Percentiles rank a stretch among this genome's conserved stretches.
Conservation (phyloP, 192 early-diverging fungal genomes). For the Mortierella antarctica region DNA sequence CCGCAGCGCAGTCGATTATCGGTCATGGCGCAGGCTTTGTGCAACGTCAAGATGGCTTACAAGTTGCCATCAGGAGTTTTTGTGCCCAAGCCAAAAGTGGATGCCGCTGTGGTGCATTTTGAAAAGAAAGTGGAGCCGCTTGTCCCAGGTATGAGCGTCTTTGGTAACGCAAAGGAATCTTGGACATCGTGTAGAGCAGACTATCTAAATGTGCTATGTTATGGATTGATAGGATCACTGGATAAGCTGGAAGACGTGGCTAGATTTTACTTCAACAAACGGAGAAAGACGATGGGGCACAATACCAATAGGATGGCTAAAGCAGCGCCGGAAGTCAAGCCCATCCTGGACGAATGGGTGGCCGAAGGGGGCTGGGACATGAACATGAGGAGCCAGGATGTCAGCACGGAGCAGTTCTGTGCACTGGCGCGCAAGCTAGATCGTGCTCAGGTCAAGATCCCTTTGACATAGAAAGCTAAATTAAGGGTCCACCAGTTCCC, state of each 20-base stretch:
- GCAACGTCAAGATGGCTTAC: constrained; percentile 72
- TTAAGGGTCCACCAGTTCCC: not conserved
- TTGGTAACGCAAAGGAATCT: not conserved
- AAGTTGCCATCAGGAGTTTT: constrained; percentile 70
- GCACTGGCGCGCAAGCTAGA: constrained; percentile 61
- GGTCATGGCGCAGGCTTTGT: constrained; percentile 77
- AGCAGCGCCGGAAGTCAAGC: constrained; percentile 24
- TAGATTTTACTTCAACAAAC: constrained; percentile 74
- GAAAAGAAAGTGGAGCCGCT: constrained; percentile 59
- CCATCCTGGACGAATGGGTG: constrained; percentile 54
- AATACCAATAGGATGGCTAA: constrained; percentile 59
- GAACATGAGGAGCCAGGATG: constrained; percentile 70
- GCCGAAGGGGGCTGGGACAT: constrained; percentile 65
- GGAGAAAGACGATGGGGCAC: constrained; percentile 73
- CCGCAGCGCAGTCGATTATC: constrained; percentile 72
- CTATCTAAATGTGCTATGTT: too few relatives aligned
- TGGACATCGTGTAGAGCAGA: not conserved
- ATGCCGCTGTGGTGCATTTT: constrained; percentile 79
- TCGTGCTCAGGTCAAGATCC: constrained; percentile 52
- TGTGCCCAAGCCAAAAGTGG: constrained; percentile 81
- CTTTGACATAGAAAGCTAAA: constrained; percentile 10
- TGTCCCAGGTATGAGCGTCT: constrained; percentile 44
- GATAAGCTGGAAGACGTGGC: constrained; percentile 68
- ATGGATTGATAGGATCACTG: constrained; percentile 50
- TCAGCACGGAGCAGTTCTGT: constrained; percentile 71